These are phyloP conservation scores for Apiospora arundinis DNA, from an alignment of 2,329 filamentous ascomycete genomes.

Conservation along the genomic window DNA sequence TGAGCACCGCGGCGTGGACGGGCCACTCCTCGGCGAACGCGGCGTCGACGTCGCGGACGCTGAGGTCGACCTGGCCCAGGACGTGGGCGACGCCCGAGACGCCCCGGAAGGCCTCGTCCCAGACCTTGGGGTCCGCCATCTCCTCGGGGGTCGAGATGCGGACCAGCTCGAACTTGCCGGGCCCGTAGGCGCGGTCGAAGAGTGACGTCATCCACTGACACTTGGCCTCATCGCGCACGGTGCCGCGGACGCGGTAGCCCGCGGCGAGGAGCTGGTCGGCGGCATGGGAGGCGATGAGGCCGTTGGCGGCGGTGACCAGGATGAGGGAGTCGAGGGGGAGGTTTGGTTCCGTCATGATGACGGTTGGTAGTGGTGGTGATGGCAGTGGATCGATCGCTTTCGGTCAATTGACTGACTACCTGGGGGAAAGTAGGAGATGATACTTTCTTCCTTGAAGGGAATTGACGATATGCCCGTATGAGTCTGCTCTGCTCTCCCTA, in stretches of 20 bases:
- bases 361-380: background rate
- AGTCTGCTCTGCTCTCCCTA: too few relatives aligned
- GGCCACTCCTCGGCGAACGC: constrained; percentile 32
- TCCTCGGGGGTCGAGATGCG: background rate
- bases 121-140: background rate
- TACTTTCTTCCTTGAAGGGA: too few relatives aligned
- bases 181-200: background rate
- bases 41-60: constrained; percentile 33
- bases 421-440: too few relatives aligned
- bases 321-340: constrained; percentile 17
- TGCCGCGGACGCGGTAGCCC: constrained; percentile 17
- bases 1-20: constrained; percentile 31
- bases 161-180: constrained; percentile 4
- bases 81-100: constrained; percentile 37
- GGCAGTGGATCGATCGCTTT: too few relatives aligned
- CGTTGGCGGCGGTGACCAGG: constrained; percentile 21
- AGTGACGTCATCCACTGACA: constrained; percentile 16
- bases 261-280: constrained; percentile 21
- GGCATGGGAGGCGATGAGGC: constrained; percentile 16
- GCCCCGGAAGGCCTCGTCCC: constrained; percentile 10
- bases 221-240: background rate
- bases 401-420: too few relatives aligned
- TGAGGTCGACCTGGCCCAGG: constrained; percentile 31
- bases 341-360: background rate
- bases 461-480: too few relatives aligned